These are phyloP conservation scores for Syncephalastrum contaminatum DNA, from an alignment of 371 early-diverging fungal species.

Conservation along the genomic window DNA sequence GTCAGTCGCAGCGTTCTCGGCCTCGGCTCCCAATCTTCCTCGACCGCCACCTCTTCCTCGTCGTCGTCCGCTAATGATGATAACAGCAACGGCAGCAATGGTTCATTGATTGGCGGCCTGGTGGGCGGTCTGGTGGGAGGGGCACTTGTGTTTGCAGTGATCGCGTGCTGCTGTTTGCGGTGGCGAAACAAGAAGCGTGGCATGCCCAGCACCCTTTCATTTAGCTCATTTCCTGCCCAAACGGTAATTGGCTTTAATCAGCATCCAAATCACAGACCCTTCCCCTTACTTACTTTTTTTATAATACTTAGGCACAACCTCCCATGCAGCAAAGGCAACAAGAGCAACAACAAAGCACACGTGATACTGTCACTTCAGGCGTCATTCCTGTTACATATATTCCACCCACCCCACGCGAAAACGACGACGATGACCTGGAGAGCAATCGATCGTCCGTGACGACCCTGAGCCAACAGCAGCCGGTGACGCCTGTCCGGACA, in stretches of 20 bases:
- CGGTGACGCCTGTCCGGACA: constrained; percentile 10
- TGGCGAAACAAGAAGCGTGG: constrained; percentile 1
- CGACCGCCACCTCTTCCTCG: constrained; percentile 1
- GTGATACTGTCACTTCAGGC: constrained; percentile 31
- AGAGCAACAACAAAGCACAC: constrained; percentile 1
- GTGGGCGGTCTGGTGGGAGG: constrained; percentile 45
- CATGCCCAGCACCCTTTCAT: not conserved
- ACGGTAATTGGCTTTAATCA: not conserved
- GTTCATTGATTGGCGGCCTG: constrained; percentile 28
- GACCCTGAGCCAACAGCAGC: constrained; percentile 5
- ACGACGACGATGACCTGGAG: constrained; percentile 11
- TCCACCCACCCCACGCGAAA: constrained; percentile 24
- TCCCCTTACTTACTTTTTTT: not conserved
- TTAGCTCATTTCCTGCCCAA: not conserved
- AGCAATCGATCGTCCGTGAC: constrained; percentile 22
- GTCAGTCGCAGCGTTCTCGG: constrained; percentile 25
- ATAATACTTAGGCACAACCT: not conserved
- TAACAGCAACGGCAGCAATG: constrained; percentile 10
- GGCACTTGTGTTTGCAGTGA: constrained; percentile 22
- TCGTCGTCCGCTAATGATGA: not conserved
- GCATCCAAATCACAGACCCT: not conserved
- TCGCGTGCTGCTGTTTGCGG: constrained; percentile 16
- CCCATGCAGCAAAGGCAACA: not conserved
- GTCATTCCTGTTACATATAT: constrained; percentile 50
- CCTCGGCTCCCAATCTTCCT: constrained; percentile 10